A percentile compares a stretch with the other conserved stretches of the same genome.
Conservation (phyloP, 2,329 filamentous ascomycete species). For the Ustulina deusta region DNA sequence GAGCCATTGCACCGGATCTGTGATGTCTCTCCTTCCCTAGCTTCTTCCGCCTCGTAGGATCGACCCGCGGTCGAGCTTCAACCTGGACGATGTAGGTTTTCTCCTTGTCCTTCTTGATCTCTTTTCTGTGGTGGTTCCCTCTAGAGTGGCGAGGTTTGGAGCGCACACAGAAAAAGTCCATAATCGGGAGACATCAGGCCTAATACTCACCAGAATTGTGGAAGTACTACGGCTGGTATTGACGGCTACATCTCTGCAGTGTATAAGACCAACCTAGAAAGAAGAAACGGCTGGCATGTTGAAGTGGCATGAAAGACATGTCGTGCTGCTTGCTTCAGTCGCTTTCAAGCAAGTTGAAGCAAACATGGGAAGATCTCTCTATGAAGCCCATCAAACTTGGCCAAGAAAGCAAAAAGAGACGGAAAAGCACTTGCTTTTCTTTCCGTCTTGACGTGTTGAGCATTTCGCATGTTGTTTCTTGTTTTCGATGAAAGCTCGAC, state of each 20-base stretch:
- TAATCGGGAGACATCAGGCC: background rate
- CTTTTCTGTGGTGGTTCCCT: constrained; percentile 6
- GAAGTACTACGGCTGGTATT: background rate
- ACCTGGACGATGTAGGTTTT: background rate
- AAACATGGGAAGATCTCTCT: constrained; percentile 12
- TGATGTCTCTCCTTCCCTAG: background rate
- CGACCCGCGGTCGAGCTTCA: constrained; percentile 9
- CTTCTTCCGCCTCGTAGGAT: background rate
- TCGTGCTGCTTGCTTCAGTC: constrained; percentile 4
- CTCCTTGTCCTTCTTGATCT: constrained; percentile 7
- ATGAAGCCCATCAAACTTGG: constrained; percentile 8
- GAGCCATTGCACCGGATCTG: constrained; percentile 13
- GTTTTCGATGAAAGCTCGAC: background rate
- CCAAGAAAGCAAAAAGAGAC: background rate
- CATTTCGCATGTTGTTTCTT: background rate
- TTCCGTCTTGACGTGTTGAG: background rate
- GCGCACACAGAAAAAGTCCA: constrained; percentile 36
- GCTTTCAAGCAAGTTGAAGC: constrained; percentile 30
- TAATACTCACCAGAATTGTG: background rate
- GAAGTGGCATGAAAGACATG: constrained; percentile 4
- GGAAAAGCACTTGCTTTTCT: constrained; percentile 11
- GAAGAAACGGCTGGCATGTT: background rate
- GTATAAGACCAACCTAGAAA: background rate
- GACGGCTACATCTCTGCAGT: constrained; percentile 1
- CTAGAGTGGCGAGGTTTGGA: constrained; percentile 24